Conservation (phyloP, 2,329 filamentous ascomycete genomes). For the Claviceps sp. region DNA sequence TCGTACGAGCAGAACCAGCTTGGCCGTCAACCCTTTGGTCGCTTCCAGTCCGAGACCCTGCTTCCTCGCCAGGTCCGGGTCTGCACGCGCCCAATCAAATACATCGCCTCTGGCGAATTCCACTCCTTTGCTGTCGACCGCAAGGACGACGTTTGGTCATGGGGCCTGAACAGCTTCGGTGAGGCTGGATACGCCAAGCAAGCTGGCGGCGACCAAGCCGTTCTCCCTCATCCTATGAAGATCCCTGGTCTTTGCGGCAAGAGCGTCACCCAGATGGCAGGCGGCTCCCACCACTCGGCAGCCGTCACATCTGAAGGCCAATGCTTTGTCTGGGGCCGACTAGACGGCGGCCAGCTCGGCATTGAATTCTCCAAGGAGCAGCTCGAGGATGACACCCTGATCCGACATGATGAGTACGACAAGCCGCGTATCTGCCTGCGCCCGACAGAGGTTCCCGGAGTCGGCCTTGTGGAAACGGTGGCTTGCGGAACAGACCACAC, state of each 20-base stretch:
- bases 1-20: constrained; percentile 55
- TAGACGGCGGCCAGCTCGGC: constrained; percentile 40
- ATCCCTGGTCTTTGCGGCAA: constrained; percentile 51
- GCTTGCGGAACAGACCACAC: constrained; percentile 60
- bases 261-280: constrained; percentile 54
- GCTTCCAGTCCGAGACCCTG: constrained; percentile 50
- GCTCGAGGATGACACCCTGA: constrained; percentile 29
- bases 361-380: constrained; percentile 35
- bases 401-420: constrained; percentile 49
- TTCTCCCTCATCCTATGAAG: constrained; percentile 57
- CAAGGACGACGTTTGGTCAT: constrained; percentile 59
- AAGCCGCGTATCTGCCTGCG: constrained; percentile 32
- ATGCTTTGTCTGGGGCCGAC: constrained; percentile 47
- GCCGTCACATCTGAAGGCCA: constrained; percentile 43
- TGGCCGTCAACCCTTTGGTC: constrained; percentile 44
- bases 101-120: constrained; percentile 54
- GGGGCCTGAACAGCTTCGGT: constrained; percentile 80
- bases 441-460: constrained; percentile 15
- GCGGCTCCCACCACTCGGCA: constrained; percentile 62
- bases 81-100: constrained; percentile 43
- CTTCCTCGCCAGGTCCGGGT: constrained; percentile 44
- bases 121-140: constrained; percentile 71
- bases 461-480: constrained; percentile 40
- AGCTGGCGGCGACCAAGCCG: constrained; percentile 40
- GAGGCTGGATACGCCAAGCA: constrained; percentile 57